A percentile compares a stretch with the other conserved stretches of the same genome.
Evolutionary conservation across 495 filamentous ascomycete species (phyloP).

Genomic region (Arthonia radiata): DNA sequence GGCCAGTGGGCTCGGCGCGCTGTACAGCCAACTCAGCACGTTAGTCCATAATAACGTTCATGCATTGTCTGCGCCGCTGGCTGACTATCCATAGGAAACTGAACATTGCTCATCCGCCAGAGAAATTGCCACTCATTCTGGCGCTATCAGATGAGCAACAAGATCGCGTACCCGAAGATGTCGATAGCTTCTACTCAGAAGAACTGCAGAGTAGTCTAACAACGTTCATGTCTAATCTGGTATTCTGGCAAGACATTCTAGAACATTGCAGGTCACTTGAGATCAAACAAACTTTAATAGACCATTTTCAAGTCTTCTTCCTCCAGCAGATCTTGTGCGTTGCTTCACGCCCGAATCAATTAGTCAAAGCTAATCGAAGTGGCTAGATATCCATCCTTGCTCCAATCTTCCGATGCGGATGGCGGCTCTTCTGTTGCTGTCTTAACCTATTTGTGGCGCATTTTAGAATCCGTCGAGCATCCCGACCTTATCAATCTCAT

Average conservation of each 20-base stretch:
- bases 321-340: conserved; percentile 77
- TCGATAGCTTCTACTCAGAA: conserved; percentile 40
- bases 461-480: conserved; percentile 74
- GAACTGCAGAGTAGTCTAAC: conserved; percentile 41
- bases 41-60: conserved; percentile 9
- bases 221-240: conserved; percentile 78
- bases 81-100: conserved; percentile 14
- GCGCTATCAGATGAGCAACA: conserved; percentile 62
- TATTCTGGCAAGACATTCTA: conserved; percentile 96
- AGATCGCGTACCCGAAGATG: conserved; percentile 32
- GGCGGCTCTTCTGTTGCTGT: conserved; percentile 92
- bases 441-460: conserved; percentile 72
- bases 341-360: not conserved
- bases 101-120: conserved; percentile 21
- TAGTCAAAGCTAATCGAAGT: conserved; percentile 5
- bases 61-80: not conserved
- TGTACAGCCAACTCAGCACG: conserved; percentile 91
- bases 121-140: conserved; percentile 55
- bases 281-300: conserved; percentile 72
- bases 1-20: conserved; percentile 81
- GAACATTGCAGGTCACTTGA: conserved; percentile 83
- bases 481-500: conserved; percentile 82
- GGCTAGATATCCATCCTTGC: conserved; percentile 66
- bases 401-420: conserved; percentile 90
- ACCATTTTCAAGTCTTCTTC: conserved; percentile 95